Base-by-base conservation (phyloP, 441 rosid genomes). In the Adansonia rubrostipa region DNA sequence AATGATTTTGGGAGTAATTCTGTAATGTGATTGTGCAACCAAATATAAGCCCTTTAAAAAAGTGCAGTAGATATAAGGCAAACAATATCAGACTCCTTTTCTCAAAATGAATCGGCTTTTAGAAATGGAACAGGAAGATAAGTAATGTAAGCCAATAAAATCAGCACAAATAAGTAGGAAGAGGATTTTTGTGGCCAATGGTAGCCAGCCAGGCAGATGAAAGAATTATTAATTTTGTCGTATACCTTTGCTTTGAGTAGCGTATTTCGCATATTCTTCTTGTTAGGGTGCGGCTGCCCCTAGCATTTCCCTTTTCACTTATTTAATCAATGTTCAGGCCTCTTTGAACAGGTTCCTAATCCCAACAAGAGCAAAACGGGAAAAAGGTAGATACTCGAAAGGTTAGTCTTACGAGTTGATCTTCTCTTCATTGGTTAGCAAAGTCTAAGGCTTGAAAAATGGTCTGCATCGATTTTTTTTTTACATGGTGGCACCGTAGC, bases 381-480 rank as follows among this genome's bases (percentile, higher is more conserved):
- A 73, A 73, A 58, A 10, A 40, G 20, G 17, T 42, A 45, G 66
- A 28, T 17, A n/a, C 22, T 28, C 48, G 8, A 36, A 15, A 53
- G 62, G 9, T 14, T 48, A n/a, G 9, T 71, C 61, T 71, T 73
- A 36, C 65, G 40, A n/a, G 65, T 36, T 73, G 9, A 19, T 73
- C 42, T 53, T 53, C 51, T 72, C 48, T 40, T 56, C 40, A 28
- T 28, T 58, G 62, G 3, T 33, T 50, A 51, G 44, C 44, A 51
- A 9, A 45, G 9, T 10, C 62, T 9, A 9, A 71, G 0, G 24
- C 53, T 71, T 7, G 40, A 48, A 56, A 24, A 54, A 72, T 40
- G 28, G 54, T 56, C 66, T 19, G n/a, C 17, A 71, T n/a, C 76
- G 2, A 19, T 40, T 17, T 10, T 6, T 28, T 15, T 70, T 44